Base-by-base conservation (phyloP, 1,139 yeast species). In the Diutina mesorugosa region DNA sequence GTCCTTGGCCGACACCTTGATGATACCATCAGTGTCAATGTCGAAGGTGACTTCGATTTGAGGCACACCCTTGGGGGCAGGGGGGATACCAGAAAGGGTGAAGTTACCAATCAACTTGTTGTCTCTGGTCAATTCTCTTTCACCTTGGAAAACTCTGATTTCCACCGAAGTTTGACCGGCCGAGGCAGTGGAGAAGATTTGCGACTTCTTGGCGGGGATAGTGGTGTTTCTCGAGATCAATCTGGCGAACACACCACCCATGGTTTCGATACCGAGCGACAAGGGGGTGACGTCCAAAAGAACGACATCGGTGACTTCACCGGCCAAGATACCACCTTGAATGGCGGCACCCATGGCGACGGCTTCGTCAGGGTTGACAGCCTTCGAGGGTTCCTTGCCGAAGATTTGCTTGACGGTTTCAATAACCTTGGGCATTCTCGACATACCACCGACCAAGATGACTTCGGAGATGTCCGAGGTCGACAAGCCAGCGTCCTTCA, bases 311-410 rank as follows among this genome's bases (percentile, higher is more conserved):
- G 91, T 93, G 66, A 95, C 97, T 74, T 95, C 98, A 79, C 99
- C 99, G 59, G 97, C 90, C 65, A 93, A 82, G 63, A 93, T 97
- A 71, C 97, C 99, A 79, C 98, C 99, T 79, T 93, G 99, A 68
- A 93, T 93, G 64, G 99, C 99, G 64, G 99, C 99, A 81, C 99
- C 99, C 79, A 93, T 90, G 69, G 99, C 99, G 65, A 93, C 99
- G 63, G 99, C 99, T 81, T 93, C 99, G 75, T 93, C 99, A 67
- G 99, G 99, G 87, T 93, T 95, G 71, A 93, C 98, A 65, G 97
- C 91, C 84, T 93, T 95, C 64, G 96, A 89, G 69, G 99, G 97
- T 70, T 93, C 97, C 76, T 84, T 89, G 72, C 95, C 95, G 75
- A 93, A 93, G 67, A 93, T 80, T 63, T 81, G 74, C 80, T 90